Evolutionary conservation across 208 protist genomes (phyloP).

Genomic region (Crithidia brevicula): DNA sequence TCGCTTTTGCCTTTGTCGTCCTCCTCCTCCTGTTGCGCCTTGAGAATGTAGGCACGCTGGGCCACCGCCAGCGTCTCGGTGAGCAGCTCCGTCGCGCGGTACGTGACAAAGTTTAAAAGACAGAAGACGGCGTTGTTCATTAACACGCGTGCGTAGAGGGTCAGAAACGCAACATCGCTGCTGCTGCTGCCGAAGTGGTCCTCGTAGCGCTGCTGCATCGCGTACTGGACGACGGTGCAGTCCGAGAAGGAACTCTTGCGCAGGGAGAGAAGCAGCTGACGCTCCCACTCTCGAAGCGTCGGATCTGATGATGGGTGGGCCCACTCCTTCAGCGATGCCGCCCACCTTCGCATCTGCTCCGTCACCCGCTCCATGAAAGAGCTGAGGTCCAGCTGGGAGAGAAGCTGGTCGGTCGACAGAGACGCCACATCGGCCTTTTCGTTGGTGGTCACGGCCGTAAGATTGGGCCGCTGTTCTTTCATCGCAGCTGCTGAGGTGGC

Average conservation of each 20-base stretch:
- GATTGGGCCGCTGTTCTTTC: neutral
- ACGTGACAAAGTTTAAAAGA: conserved; percentile 57
- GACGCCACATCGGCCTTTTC: neutral
- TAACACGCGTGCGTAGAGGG: conserved; percentile 63
- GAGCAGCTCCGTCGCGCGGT: conserved; percentile 47
- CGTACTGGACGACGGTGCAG: conserved; percentile 36
- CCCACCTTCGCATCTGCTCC: conserved; percentile 26
- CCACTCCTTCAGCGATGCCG: conserved; percentile 33
- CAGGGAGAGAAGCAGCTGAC: conserved; percentile 37
- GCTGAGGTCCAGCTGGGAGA: conserved; percentile 16
- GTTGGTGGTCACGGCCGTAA: too few species aligned
- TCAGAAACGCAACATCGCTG: conserved; percentile 34
- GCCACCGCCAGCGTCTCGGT: conserved; percentile 48
- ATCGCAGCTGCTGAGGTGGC: neutral
- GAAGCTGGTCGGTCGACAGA: conserved; percentile 24
- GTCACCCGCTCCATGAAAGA: conserved; percentile 23
- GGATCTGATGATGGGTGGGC: conserved; percentile 31
- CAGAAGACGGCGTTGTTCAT: conserved; percentile 80
- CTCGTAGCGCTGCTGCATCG: conserved; percentile 44
- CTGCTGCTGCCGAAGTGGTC: conserved; percentile 30
- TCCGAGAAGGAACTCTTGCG: conserved; percentile 45
- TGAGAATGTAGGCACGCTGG: conserved; percentile 14
- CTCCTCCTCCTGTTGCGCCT: conserved; percentile 1
- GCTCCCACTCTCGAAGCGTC: conserved; percentile 42
- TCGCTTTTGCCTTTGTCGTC: too few species aligned